Evolutionary conservation across 371 early-diverging fungal genomes (phyloP).

Genomic region (Rhizopus arrhizus): DNA sequence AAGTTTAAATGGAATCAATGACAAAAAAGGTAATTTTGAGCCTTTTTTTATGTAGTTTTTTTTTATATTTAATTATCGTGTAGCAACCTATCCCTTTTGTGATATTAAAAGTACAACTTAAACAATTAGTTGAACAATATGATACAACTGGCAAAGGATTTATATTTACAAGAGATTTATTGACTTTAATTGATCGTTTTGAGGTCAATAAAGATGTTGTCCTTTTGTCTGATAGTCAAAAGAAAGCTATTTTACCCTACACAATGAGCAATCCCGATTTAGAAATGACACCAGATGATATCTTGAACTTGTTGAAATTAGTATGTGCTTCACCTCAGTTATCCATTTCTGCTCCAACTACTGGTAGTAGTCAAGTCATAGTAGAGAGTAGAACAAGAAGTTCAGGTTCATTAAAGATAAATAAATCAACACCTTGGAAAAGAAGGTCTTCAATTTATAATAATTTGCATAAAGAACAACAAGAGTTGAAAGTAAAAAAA

Average conservation of each 20-base stretch:
- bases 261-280: conserved; percentile 45
- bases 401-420: conserved; percentile 17
- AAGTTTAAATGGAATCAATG: not conserved
- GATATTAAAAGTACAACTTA: conserved; percentile 47
- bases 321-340: conserved; percentile 32
- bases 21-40: too few species aligned
- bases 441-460: conserved; percentile 24
- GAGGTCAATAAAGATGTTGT: conserved; percentile 40
- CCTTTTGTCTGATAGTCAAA: conserved; percentile 42
- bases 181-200: conserved; percentile 42
- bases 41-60: too few species aligned
- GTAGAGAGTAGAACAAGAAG: conserved; percentile 21
- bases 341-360: conserved; percentile 30
- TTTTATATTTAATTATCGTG: not conserved
- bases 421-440: conserved; percentile 32
- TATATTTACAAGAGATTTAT: conserved; percentile 46
- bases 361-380: not conserved
- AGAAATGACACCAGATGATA: conserved; percentile 57
- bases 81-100: conserved; percentile 38
- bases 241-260: conserved; percentile 49
- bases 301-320: conserved; percentile 43
- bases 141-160: conserved; percentile 26
- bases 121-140: conserved; percentile 35
- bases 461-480: not conserved
- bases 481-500: conserved; percentile 4